Conservation (phyloP, 108 stramenopile species). For the Phaeodactylum tricornutum region DNA sequence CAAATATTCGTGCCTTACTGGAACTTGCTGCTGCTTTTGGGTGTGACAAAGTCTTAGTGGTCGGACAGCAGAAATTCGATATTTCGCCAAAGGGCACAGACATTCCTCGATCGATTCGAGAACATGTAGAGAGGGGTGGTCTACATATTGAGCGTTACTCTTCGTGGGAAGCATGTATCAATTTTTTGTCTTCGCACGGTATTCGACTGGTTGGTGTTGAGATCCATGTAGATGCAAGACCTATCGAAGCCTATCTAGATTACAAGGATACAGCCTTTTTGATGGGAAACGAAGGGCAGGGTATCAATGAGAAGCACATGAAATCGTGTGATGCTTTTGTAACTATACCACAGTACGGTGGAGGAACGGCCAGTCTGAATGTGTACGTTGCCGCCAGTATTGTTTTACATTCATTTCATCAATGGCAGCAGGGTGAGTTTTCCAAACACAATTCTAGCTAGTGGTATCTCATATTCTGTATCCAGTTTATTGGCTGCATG, state of each 20-base stretch:
- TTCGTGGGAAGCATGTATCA: conserved; percentile 57
- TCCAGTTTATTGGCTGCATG: too few relatives aligned
- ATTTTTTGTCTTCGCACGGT: conserved; percentile 15
- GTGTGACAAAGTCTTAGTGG: conserved; percentile 40
- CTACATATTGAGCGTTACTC: conserved; percentile 31
- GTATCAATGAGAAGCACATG: conserved; percentile 65
- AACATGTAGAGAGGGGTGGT: conserved; percentile 2
- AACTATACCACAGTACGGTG: conserved; percentile 70
- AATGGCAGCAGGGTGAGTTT: conserved; percentile 1
- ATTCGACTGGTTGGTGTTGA: conserved; percentile 70
- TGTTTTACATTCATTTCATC: conserved; percentile 36
- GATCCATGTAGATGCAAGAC: conserved; percentile 41
- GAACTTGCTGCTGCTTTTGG: conserved; percentile 61
- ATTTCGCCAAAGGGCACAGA: conserved; percentile 19
- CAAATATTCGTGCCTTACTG: conserved; percentile 53
- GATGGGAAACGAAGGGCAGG: conserved; percentile 83
- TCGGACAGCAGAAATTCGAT: conserved; percentile 54
- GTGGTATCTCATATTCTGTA: too few relatives aligned
- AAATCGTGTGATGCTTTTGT: conserved; percentile 56
- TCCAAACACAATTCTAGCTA: too few relatives aligned
- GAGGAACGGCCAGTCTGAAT: conserved; percentile 83
- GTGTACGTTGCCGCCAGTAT: conserved; percentile 70
- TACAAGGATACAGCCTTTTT: conserved; percentile 45
- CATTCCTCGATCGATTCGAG: conserved; percentile 12
- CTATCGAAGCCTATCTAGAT: conserved; percentile 26